These are phyloP conservation scores for Talaromyces adpressus DNA, from an alignment of 495 filamentous ascomycete genomes.

Conservation along the genomic window DNA sequence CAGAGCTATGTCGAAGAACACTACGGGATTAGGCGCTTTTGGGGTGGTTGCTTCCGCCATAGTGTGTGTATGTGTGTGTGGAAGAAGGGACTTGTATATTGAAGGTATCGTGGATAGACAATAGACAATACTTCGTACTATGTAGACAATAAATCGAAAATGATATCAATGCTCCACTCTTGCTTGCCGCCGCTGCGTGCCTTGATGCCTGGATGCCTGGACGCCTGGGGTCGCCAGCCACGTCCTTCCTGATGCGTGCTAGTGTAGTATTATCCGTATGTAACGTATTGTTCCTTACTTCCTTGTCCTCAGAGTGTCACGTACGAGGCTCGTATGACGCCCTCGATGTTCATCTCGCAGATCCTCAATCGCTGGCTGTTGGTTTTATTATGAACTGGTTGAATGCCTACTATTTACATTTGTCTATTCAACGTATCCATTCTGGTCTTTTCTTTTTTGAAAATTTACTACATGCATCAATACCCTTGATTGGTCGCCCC, in stretches of 20 bases:
- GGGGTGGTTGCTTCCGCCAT: background rate
- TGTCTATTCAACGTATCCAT: background rate
- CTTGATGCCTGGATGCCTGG: background rate
- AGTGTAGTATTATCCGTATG: background rate
- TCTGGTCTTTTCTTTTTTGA: background rate
- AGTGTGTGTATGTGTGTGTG: background rate
- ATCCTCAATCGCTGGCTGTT: background rate
- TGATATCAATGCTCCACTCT: background rate
- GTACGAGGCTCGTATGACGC: background rate
- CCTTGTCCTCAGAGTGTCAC: background rate
- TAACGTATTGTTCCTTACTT: background rate
- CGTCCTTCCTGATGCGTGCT: background rate
- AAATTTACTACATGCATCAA: background rate
- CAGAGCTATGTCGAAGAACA: constrained; percentile 91
- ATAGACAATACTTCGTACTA: too few species aligned
- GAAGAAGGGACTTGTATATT: background rate
- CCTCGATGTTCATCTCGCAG: background rate
- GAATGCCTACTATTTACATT: background rate
- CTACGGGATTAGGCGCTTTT: constrained; percentile 46
- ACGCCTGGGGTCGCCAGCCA: background rate
- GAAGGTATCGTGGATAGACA: background rate
- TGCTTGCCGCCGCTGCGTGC: background rate
- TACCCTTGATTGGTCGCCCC: background rate
- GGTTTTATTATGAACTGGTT: background rate
- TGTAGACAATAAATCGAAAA: too few species aligned